Base-by-base conservation (phyloP, 2,329 filamentous ascomycete genomes). In the Metarhizium robertsii region DNA sequence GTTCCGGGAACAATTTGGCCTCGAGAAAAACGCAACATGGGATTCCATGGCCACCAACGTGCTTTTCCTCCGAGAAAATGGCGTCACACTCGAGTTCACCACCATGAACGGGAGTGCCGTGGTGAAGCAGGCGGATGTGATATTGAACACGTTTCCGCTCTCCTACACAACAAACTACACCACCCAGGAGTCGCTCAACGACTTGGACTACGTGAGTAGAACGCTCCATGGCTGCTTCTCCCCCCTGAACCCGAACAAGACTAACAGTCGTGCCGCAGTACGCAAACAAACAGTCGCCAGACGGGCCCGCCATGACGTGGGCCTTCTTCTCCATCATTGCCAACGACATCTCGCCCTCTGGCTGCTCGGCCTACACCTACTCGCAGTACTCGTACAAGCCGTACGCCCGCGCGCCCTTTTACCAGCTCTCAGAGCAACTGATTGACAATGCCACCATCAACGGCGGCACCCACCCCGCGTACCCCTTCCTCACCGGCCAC, bases 231-330 rank as follows among this genome's bases (percentile, higher is more conserved):
- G 16, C 84, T 60, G 25, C 75, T 75, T 0, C 76, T 75, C 0
- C 8, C 16, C 2, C 42, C 25, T 32, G 3, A 6, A 13, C 45
- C 14, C 16, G 6, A 43, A 43, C 25, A 13, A 10, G 84, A 87
- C 87, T 61, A 82, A 84, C 18, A 81, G 76, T 18, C 79, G 14
- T 47, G 29, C 30, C 7, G 4, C 14, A 64, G 62, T 67, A 66
- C 53, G 52, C 61, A 70, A 72, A 63, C 51, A 63, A 65, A n/a
- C 64, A 64, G 13, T 65, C 65, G 16, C 71, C 79, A 0, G 78
- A 87, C 59, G 86, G 86, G 0, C 86, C 86, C 0, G 86, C 81
- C 6, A 89, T 89, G 86, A 89, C 86, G 1, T 88, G 84, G 66
- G 82, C 83, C 13, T 83, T 86, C 14, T 87, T 86, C 67, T 81